Base-by-base conservation (phyloP, 2,329 filamentous ascomycete genomes). In the Thermomyces lanuginosus region DNA sequence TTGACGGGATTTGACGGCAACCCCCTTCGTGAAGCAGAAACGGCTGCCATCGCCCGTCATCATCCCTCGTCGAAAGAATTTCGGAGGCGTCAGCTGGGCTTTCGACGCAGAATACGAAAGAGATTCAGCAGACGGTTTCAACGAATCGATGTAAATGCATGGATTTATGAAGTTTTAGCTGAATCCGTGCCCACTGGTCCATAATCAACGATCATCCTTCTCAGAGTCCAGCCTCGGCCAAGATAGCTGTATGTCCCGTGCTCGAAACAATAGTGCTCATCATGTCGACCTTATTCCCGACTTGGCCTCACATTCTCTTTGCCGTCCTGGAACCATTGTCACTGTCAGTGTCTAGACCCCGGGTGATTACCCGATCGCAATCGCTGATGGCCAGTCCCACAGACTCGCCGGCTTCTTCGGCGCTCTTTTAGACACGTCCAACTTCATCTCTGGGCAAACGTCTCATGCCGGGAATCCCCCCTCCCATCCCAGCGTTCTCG, bases 301-400 rank as follows among this genome's bases (percentile, higher is more conserved):
- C 60, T 3, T 59, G 78, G 41, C 76, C 76, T 8, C 63, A 72
- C 33, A 46, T 76, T 24, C 56, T 78, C 25, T 78, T 81, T 37
- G 76, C 71, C 16, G 48, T 78, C 28, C 44, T 78, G 21, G 76
- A 81, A 49, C 76, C 76, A 16, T 56, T 78, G 32, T 73, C 72
- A 11, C 59, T 77, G 72, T 76, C 61, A 53, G 63, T 44, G 18
- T 34, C 26, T 11, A 22, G 26, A 18, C 11, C 23, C 27, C 24
- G 29, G 8, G 24, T 23, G 22, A 8, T 16, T 14, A 23, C 17
- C 7, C 23, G 39, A 22, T 34, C 28, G 24, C 30, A 35, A 35
- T 39, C 27, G 36, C 36, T 13, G 31, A 20, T 18, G 24, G 16
- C 32, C 20, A 33, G 24, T 21, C 16, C 27, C 26, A 21, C 37